Evolutionary conservation across 192 early-diverging fungal species (phyloP), one percentile per base, ranked within the genome.

Genomic region (Haplosporangium gracile): DNA sequence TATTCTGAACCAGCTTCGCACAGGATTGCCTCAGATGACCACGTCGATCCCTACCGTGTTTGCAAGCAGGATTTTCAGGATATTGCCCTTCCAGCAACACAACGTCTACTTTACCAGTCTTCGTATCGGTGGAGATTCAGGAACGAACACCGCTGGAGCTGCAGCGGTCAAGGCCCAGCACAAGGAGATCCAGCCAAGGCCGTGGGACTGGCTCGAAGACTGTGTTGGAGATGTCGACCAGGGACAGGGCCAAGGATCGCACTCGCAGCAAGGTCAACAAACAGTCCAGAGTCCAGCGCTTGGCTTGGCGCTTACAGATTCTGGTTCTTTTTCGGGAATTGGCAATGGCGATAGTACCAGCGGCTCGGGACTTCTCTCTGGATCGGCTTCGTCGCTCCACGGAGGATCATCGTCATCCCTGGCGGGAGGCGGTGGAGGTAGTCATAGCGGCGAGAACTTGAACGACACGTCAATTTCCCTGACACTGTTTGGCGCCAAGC

Each of bases 151-250:
- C 81, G 38, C 77, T 79, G 8, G 75, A 63, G 43, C 76, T 51
- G 55, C 72, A 29, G 85, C 76, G 65, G n/a, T 32, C 1, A 81
- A 78, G 40, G 53, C 77, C 11, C 78, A 49, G n/a, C 76, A 63
- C 82, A 91, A 76, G 68, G 84, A 86, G 42, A 77, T 86, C 16
- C 89, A 89, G 42, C 88, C 89, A 26, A 78, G 86, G 53, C 91
- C 91, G 11, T 92, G 91, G 91, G 90, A 90, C 73, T 92, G 91
- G 91, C 83, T 92, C 26, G 91, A 92, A 57, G 91, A 92, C 34
- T 90, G 88, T 78, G 80, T 88, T 6, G 83, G 88, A 29, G 91
- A 92, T 51, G 70, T 81, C 43, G 84, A 81, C 68, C 82, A 78
- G 29, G 72, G 16, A 53, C 16, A 70, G 29, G 7, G 57, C 47